These are phyloP conservation scores for Rubia tinctorum DNA, from an alignment of 305 asterid genomes.

Conservation along the genomic window DNA sequence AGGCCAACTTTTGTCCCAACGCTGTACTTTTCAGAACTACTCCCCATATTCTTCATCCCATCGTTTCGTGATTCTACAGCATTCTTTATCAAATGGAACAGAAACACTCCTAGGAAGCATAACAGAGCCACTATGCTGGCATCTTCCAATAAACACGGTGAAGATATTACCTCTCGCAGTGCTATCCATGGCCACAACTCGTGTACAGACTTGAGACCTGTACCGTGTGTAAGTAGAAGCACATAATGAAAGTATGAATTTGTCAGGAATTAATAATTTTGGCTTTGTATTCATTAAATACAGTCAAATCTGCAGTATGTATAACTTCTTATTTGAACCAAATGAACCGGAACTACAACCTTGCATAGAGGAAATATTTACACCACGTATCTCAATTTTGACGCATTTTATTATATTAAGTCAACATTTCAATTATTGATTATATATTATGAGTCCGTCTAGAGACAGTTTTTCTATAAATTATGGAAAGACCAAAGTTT, in stretches of 20 bases:
- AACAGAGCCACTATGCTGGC: conserved; percentile 52
- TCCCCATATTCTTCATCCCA: conserved; percentile 34
- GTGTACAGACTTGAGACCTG: conserved; percentile 35
- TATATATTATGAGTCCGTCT: too few species aligned
- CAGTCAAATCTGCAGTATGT: too few species aligned
- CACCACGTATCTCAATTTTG: too few species aligned
- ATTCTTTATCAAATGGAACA: conserved; percentile 37
- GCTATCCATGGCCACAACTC: conserved; percentile 21
- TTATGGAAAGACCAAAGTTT: too few species aligned
- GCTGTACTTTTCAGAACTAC: conserved; percentile 35
- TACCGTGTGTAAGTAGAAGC: conserved; percentile 6
- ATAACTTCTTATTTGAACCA: too few species aligned
- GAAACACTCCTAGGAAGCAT: conserved; percentile 47
- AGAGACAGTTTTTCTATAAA: too few species aligned
- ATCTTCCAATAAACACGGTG: conserved; percentile 69
- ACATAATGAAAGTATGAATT: not conserved
- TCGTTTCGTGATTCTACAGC: conserved; percentile 25
- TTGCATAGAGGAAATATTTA: too few species aligned
- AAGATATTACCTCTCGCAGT: conserved; percentile 29
- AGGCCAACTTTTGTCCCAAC: conserved; percentile 37
- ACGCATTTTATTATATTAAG: too few species aligned
- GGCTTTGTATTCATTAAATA: too few species aligned
- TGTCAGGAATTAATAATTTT: too few species aligned
- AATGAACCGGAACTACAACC: too few species aligned
- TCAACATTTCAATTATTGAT: too few species aligned